These are phyloP conservation scores for Strigomonas culicis DNA, from an alignment of 208 protist species.

Conservation along the genomic window DNA sequence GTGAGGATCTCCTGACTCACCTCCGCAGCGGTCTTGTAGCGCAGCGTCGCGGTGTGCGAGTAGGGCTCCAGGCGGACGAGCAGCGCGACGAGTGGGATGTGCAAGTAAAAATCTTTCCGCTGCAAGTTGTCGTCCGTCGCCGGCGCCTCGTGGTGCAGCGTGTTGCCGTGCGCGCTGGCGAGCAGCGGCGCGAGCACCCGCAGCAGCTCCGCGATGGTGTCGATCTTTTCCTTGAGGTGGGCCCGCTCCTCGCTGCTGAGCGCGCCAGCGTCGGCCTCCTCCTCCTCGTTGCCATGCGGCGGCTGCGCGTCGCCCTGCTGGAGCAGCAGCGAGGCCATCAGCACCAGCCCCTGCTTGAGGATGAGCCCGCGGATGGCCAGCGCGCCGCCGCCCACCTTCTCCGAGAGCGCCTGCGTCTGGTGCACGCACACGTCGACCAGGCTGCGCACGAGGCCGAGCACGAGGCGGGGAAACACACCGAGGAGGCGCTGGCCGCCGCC, in stretches of 20 bases:
- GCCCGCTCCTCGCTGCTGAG: constrained; percentile 21
- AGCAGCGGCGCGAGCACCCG: constrained; percentile 69
- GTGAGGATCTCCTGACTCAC: constrained; percentile 71
- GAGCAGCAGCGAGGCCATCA: constrained; percentile 74
- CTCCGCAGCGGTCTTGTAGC: constrained; percentile 65
- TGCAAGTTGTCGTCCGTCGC: neutral
- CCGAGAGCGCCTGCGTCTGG: constrained; percentile 51
- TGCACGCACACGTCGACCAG: constrained; percentile 56
- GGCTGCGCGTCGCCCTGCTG: constrained; percentile 11
- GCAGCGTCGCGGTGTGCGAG: constrained; percentile 48
- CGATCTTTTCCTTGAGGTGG: constrained; percentile 33
- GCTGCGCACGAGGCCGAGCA: constrained; percentile 37
- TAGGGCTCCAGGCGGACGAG: constrained; percentile 71
- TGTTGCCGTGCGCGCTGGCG: constrained; percentile 3
- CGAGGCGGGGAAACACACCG: constrained; percentile 17
- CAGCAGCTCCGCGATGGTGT: constrained; percentile 68
- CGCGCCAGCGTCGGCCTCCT: constrained; percentile 4
- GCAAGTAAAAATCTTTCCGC: constrained; percentile 33
- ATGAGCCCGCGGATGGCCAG: constrained; percentile 32
- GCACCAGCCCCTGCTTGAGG: constrained; percentile 58
- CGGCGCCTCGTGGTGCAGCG: constrained; percentile 12
- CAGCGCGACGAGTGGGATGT: constrained; percentile 80
- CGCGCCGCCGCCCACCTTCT: constrained; percentile 42
- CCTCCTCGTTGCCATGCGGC: constrained; percentile 10
- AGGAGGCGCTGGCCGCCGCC: constrained; percentile 21